A percentile compares a stretch with the other conserved stretches of the same genome.
phyloP scores from a whole-genome alignment of 306 rosid genomes.

The Lathyrus aphaca region DNA sequence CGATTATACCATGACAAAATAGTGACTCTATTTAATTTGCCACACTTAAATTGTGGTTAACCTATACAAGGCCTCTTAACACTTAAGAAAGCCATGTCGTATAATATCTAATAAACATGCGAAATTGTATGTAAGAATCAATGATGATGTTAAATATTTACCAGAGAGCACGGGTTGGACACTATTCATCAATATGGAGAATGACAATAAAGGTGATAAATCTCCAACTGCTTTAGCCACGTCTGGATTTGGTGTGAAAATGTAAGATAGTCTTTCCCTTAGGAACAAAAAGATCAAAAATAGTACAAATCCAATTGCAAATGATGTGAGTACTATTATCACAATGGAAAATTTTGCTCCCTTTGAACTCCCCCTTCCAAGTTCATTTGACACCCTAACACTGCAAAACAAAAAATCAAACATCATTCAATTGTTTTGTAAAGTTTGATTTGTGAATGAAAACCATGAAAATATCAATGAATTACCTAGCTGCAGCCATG shows the following conservation, averaged over 20 bases:
- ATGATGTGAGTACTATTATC: conserved; percentile 50
- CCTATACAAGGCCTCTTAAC: no score
- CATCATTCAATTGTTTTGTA: no score
- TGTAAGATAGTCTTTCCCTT: conserved; percentile 48
- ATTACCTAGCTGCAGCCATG: background rate
- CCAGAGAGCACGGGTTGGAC: conserved; percentile 68
- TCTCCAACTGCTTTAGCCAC: conserved; percentile 54
- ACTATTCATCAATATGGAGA: conserved; percentile 63
- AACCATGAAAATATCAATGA: background rate
- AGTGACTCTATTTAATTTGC: no score
- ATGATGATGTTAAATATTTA: conserved; percentile 10
- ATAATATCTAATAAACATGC: no score
- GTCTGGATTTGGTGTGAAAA: conserved; percentile 49
- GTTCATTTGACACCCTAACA: conserved; percentile 64
- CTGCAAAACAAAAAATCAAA: conserved; percentile 27
- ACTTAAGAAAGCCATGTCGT: no score
- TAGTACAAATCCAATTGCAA: conserved; percentile 45
- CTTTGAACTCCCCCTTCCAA: conserved; percentile 61
- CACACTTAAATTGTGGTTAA: no score
- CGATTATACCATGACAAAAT: no score
- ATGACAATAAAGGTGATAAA: conserved; percentile 53
- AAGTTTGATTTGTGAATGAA: background rate
- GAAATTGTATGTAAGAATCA: no score
- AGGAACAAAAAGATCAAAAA: conserved; percentile 49
- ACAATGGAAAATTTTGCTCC: conserved; percentile 54